Percentiles rank a stretch among this genome's conserved stretches.
Conservation (phyloP, 257 asterid species). For the Penstemon barbatus region DNA sequence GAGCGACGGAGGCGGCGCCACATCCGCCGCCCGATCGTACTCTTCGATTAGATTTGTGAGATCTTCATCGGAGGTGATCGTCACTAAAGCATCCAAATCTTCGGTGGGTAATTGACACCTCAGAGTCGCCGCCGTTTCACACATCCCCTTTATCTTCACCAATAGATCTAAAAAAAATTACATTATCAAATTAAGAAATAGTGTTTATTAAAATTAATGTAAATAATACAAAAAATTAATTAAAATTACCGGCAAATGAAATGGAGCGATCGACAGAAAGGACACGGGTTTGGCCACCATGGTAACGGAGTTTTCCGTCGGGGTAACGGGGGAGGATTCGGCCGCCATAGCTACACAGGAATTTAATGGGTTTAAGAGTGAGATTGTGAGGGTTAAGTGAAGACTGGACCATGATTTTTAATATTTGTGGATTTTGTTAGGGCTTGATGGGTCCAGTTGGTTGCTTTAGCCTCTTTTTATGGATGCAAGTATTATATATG, state of each 20-base stretch:
- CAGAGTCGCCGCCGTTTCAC: slow-evolving; percentile 52
- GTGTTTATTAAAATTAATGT: neutral
- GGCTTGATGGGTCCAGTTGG: slow-evolving; percentile 24
- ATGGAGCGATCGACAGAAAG: slow-evolving; percentile 73
- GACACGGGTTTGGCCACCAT: slow-evolving; percentile 89
- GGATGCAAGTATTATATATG: too few relatives aligned
- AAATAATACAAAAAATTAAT: neutral
- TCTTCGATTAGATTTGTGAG: slow-evolving; percentile 75
- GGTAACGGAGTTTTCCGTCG: slow-evolving; percentile 90
- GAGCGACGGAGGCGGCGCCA: slow-evolving; percentile 29
- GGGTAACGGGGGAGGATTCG: slow-evolving; percentile 80
- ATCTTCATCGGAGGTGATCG: slow-evolving; percentile 85
- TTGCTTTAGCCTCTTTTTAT: neutral
- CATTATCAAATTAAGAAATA: neutral
- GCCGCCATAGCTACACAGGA: slow-evolving; percentile 89
- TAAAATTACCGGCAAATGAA: slow-evolving; percentile 56
- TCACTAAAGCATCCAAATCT: slow-evolving; percentile 76
- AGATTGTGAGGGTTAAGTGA: slow-evolving; percentile 32
- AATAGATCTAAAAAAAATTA: slow-evolving; percentile 48
- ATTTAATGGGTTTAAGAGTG: slow-evolving; percentile 50
- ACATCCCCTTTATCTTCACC: slow-evolving; percentile 67
- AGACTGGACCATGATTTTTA: slow-evolving; percentile 38
- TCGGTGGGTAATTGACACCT: slow-evolving; percentile 84
- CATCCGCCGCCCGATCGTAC: slow-evolving; percentile 53
- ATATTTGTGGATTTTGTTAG: neutral